phyloP scores from a whole-genome alignment of 768 basidiomycete genomes.

The Pluteus cervinus region DNA sequence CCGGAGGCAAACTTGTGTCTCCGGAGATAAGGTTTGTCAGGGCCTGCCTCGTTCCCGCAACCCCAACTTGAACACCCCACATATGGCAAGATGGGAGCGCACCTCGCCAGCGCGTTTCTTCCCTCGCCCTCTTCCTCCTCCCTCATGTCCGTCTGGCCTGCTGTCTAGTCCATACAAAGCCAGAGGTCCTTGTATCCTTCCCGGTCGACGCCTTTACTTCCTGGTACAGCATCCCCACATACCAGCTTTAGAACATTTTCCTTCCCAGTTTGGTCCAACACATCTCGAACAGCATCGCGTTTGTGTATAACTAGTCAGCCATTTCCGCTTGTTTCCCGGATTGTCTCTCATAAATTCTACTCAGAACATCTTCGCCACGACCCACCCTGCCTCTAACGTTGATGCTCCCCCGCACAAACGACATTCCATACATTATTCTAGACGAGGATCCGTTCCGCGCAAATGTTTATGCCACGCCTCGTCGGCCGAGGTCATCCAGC shows the following conservation, averaged over 20 bases:
- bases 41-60: constrained; percentile 27
- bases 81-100: constrained; percentile 16
- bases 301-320: no score
- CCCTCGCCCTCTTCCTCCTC: constrained; percentile 10
- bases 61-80: constrained; percentile 23
- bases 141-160: constrained; percentile 14
- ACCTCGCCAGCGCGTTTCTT: constrained; percentile 25
- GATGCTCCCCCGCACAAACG: constrained; percentile 19
- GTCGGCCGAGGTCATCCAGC: constrained; percentile 39
- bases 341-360: not conserved
- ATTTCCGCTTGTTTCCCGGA: not conserved
- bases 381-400: not conserved
- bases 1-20: no score
- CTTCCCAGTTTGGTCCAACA: no score
- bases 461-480: constrained; percentile 25
- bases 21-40: no score
- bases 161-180: no score
- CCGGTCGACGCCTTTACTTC: no score
- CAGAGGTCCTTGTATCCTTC: no score
- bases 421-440: constrained; percentile 40
- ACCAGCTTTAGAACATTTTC: no score
- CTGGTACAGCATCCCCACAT: no score
- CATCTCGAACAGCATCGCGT: no score
- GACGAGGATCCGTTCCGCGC: constrained; percentile 49
- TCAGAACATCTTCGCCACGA: not conserved